Conservation (phyloP, 1,284 basidiomycete species). For the Ganoderma lingzhi region DNA sequence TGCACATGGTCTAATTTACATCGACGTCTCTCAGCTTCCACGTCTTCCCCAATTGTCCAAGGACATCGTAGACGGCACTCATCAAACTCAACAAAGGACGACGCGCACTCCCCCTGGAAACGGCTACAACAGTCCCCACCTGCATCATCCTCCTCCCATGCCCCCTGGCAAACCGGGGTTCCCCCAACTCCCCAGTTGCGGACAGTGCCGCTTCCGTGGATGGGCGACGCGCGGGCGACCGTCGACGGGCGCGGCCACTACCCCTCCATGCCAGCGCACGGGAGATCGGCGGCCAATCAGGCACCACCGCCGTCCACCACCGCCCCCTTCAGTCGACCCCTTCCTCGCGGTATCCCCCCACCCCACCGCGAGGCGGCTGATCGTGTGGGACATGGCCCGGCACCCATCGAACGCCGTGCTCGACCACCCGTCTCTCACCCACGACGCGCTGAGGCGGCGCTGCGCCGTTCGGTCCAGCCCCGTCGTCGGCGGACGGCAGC, state of each 20-base stretch:
- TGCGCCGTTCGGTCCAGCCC: slow-evolving; percentile 10
- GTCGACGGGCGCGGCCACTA: not conserved
- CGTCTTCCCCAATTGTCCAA: not conserved
- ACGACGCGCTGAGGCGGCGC: not conserved
- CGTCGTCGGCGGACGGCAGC: not conserved
- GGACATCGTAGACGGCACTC: not conserved
- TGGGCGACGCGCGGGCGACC: not conserved
- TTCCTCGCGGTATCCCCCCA: slow-evolving; percentile 8
- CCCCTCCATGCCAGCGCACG: not conserved
- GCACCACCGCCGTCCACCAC: not conserved
- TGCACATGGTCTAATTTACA: not conserved
- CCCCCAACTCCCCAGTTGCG: not conserved
- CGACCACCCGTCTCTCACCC: not conserved
- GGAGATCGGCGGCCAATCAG: not conserved
- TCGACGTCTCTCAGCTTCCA: not conserved
- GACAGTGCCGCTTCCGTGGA: not conserved
- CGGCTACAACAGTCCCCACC: not conserved
- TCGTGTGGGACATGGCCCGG: slow-evolving; percentile 15
- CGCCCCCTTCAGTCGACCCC: not conserved
- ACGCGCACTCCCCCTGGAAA: not conserved
- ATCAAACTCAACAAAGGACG: not conserved
- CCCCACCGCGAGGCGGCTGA: not conserved
- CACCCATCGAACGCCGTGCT: slow-evolving; percentile 1
- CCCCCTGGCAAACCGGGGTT: not conserved
- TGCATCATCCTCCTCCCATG: not conserved